Percentiles rank a stretch among this genome's conserved stretches.
phyloP scores from a whole-genome alignment of 2,329 filamentous ascomycete species.

The Fusarium illudens region DNA sequence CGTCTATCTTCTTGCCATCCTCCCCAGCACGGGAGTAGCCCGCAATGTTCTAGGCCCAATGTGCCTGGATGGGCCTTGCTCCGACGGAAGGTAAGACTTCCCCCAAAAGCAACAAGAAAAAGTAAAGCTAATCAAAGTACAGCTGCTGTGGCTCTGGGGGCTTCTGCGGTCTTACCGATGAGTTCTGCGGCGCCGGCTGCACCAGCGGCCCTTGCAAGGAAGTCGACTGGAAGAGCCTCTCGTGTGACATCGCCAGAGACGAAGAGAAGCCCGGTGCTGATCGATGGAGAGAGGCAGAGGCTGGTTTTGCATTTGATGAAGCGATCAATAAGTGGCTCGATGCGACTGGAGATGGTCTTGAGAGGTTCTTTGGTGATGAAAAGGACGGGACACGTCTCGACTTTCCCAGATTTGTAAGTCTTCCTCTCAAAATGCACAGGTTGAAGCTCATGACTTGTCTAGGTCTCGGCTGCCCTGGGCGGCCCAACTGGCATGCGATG shows the following conservation, averaged over 20 bases:
- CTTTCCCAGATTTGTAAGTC: background rate
- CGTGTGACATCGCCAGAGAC: background rate
- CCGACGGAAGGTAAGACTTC: background rate
- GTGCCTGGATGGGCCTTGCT: background rate
- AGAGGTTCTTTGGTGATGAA: background rate
- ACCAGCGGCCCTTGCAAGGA: background rate
- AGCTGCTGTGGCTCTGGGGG: background rate
- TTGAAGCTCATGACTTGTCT: background rate
- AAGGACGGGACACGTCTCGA: background rate
- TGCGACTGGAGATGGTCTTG: background rate
- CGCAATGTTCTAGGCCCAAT: background rate
- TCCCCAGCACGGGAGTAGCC: background rate
- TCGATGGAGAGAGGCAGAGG: background rate
- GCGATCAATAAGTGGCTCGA: background rate
- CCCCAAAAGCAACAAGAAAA: too few species aligned
- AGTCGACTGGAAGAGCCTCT: background rate
- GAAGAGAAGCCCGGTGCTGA: background rate
- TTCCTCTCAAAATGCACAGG: background rate
- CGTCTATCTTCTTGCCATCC: background rate
- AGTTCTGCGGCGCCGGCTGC: conserved; percentile 1
- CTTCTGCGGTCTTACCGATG: background rate
- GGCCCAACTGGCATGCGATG: background rate
- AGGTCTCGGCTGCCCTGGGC: background rate
- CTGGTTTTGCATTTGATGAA: background rate
- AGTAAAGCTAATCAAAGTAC: background rate